Base-by-base conservation (phyloP, 2,329 filamentous ascomycete species). In the Nakataea oryzae region DNA sequence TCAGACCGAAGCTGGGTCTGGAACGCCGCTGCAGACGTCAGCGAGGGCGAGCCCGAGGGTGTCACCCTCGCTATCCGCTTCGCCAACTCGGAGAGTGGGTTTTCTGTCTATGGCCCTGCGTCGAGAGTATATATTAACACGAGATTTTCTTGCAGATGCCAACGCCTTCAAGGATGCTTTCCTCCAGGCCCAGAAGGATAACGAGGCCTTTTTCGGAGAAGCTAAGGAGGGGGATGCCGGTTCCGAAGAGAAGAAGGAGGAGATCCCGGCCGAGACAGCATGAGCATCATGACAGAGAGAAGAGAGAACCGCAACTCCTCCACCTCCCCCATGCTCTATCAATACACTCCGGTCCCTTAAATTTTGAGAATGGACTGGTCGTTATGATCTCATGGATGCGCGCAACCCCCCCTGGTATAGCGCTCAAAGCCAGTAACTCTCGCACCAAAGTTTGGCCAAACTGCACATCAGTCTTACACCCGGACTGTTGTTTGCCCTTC, bases 1-100 rank as follows among this genome's bases (percentile, higher is more conserved):
- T 96, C 91, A 72, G 95, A 99, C 82, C 90, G 95, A 76, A 96
- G 90, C 81, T 99, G 95, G 95, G 95, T 99, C 69, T 99, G 95
- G 95, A 97, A 96, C 73, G 93, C 93, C 64, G 89, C 93, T 63
- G 95, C 95, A 68, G 95, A 99, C 82, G 93, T 97, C 70, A 96
- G 91, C 73, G 95, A 99, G 83, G 95, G 95, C 65, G 93, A 97
- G 81, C 90, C 95, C 66, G 95, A 99, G 83, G 91, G 93, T 62
- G 88, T 92, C 72, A 99, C 95, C 62, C 84, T 99, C 71, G 95
- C 95, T 67, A 97, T 99, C 71, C 92, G 95, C 69, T 97, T 99
- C 72, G 93, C 89, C 79, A 99, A 97, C 83, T 88, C 90, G 69
- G 95, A 99, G 75, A 97, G 92, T 96, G 83, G 75, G 89, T 84